Evolutionary conservation across 2,329 filamentous ascomycete species (phyloP), one percentile per base, ranked within the genome.

Genomic region (Beauveria bassiana): DNA sequence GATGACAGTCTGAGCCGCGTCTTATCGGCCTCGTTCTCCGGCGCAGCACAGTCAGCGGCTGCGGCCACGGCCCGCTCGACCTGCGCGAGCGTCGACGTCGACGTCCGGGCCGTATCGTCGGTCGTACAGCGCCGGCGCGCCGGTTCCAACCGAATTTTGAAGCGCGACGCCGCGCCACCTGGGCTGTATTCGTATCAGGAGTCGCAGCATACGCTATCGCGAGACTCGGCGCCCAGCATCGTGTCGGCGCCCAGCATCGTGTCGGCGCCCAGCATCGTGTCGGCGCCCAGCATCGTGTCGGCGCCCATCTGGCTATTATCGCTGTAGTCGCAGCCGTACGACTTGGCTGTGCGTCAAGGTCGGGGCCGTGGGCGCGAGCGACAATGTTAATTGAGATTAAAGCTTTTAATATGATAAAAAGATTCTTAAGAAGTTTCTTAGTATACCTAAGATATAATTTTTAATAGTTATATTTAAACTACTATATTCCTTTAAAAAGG

Each of bases 121-220:
- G 64, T 86, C 84, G 61, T 78, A 84, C 53, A 82, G 67, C 0
- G 75, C 78, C 18, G 80, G 62, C 0, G 63, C 62, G 0, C 9
- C 75, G 74, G 10, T 72, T 69, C 63, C 80, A 73, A 64, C 83
- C 79, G 69, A 83, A 79, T 0, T 81, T 80, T 80, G 5, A 75
- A 82, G 6, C 73, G 70, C 1, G 65, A 53, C 16, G 71, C 57
- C 0, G 71, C 71, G 1, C 71, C 71, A 0, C 74, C 75, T 4
- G 83, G 66, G 62, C 78, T 81, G 46, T 77, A 81, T 34, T 82
- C 76, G 64, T 82, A 83, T 81, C 81, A 84, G 58, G 80, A 82
- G 0, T 78, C 76, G 65, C 80, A 81, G 75, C 78, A 82, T 47
- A 81, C 79, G 1, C 22, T 22, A 22, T 22, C 22, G 22, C 22